phyloP scores from a whole-genome alignment of 2,329 filamentous ascomycete species.

The Corynespora cassiicola region DNA sequence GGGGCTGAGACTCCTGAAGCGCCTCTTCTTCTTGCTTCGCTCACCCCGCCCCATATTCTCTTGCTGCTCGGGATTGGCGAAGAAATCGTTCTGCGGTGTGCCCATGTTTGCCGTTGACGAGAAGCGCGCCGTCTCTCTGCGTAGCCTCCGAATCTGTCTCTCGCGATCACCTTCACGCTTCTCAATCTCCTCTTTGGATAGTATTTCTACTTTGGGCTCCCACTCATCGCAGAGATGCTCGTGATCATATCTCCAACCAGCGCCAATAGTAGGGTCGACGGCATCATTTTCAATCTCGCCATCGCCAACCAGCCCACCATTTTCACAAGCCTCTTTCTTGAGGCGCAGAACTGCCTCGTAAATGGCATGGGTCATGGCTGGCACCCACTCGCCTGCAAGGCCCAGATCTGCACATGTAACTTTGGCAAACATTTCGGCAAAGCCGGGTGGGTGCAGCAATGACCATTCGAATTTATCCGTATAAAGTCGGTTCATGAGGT shows the following conservation, averaged over 20 bases:
- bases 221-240: conserved; percentile 74
- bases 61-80: conserved; percentile 59
- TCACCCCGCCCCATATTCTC: conserved; percentile 93
- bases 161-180: conserved; percentile 95
- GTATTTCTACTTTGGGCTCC: conserved; percentile 60
- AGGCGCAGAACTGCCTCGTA: conserved; percentile 91
- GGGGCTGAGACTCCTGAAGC: conserved; percentile 88
- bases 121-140: conserved; percentile 91
- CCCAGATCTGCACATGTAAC: conserved; percentile 93
- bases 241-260: conserved; percentile 94
- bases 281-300: conserved; percentile 89
- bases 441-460: conserved; percentile 86
- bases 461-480: conserved; percentile 99
- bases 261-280: conserved; percentile 74
- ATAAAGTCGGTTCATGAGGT: conserved; percentile 88
- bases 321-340: conserved; percentile 96
- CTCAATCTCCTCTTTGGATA: conserved; percentile 97
- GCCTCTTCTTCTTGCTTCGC: conserved; percentile 91
- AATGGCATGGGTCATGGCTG: conserved; percentile 93
- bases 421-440: conserved; percentile 90
- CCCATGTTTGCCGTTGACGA: conserved; percentile 86
- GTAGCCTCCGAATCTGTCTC: conserved; percentile 82
- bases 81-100: conserved; percentile 68
- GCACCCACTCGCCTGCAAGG: conserved; percentile 89
- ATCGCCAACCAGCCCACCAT: conserved; percentile 78